These are phyloP conservation scores for Cylindrotheca fusiformis DNA, from an alignment of 108 stramenopile genomes.

Conservation along the genomic window DNA sequence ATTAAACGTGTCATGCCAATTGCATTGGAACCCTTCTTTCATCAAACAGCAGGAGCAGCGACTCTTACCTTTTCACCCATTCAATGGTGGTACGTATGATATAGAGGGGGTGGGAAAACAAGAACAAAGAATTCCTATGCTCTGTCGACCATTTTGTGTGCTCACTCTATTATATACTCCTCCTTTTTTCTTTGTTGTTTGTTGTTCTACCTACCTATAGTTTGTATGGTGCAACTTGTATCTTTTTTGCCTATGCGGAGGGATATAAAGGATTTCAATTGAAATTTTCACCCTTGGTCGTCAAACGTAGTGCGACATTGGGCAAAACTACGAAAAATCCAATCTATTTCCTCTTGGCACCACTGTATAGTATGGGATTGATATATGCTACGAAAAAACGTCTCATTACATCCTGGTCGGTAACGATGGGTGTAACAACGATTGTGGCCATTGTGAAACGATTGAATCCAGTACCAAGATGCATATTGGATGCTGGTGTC, in stretches of 20 bases:
- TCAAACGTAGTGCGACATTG: slow-evolving; percentile 86
- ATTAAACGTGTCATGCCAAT: slow-evolving; percentile 87
- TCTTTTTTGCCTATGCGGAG: slow-evolving; percentile 91
- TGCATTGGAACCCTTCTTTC: slow-evolving; percentile 87
- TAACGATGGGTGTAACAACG: slow-evolving; percentile 79
- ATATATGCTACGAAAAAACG: slow-evolving; percentile 90
- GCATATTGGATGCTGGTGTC: slow-evolving; percentile 95
- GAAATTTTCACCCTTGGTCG: slow-evolving; percentile 94
- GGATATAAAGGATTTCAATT: slow-evolving; percentile 96
- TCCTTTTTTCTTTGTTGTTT: neutral
- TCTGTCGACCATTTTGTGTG: neutral
- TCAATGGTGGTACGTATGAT: slow-evolving; percentile 63
- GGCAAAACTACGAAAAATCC: slow-evolving; percentile 26
- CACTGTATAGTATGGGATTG: slow-evolving; percentile 93
- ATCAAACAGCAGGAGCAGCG: slow-evolving; percentile 18
- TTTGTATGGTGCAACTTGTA: slow-evolving; percentile 59
- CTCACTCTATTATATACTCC: neutral
- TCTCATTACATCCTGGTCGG: slow-evolving; percentile 83
- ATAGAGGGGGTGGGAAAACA: no score
- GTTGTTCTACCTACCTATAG: slow-evolving; percentile 25
- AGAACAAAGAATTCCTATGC: neutral
- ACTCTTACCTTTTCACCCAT: slow-evolving; percentile 50
- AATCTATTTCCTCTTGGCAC: slow-evolving; percentile 66
- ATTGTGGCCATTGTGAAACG: slow-evolving; percentile 89
- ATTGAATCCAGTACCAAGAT: slow-evolving; percentile 87